Evolutionary conservation across 2,329 filamentous ascomycete species (phyloP), one percentile per base, ranked within the genome.

Genomic region (Ophiocordyceps camponoti-leonardi): DNA sequence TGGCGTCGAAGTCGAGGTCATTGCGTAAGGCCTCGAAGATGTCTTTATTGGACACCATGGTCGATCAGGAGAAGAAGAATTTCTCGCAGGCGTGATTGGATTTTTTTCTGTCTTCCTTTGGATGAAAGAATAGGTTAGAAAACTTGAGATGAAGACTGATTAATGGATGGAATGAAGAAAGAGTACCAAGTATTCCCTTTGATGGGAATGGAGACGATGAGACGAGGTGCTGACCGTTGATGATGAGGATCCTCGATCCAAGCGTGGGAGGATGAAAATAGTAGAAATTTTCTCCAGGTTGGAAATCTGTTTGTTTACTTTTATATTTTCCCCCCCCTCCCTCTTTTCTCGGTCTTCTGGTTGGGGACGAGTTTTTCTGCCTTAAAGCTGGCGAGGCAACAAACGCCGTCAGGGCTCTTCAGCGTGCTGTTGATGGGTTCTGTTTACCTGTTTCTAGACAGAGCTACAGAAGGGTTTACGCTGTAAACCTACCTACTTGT

Each of bases 1-100:
- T 28, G 14, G 51, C 49, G 2, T 46, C 54, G 42, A 51, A 55
- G 5, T 56, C 55, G 12, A 60, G 44, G 5, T 50, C 45, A 1
- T 50, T 22, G 16, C 47, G 50, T 23, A 57, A n/a, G 19, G 51
- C 55, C 4, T 42, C 2, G 13, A 59, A 37, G n/a, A 57, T 48
- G 0, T 26, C 7, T 0, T 45, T 1, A 1, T 46, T 43, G 6
- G 45, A 30, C 16, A 56, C 53, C 57, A 61, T 58, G 20, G 4
- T 33, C 7, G 31, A 4, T n/a, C 7, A 33, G 13, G 13, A 16
- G 6, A 33, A 12, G 30, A n/a, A n/a, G 16, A n/a, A n/a, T n/a
- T n/a, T n/a, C n/a, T n/a, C n/a, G 23, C 23, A 26, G 23, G 23
- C 8, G 23, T 26, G 23, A 5, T 4, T 26, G 23, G 4, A 8